Evolutionary conservation across 2,329 filamentous ascomycete species (phyloP), one percentile per base, ranked within the genome.

Genomic region (Aureobasidium pullulans): DNA sequence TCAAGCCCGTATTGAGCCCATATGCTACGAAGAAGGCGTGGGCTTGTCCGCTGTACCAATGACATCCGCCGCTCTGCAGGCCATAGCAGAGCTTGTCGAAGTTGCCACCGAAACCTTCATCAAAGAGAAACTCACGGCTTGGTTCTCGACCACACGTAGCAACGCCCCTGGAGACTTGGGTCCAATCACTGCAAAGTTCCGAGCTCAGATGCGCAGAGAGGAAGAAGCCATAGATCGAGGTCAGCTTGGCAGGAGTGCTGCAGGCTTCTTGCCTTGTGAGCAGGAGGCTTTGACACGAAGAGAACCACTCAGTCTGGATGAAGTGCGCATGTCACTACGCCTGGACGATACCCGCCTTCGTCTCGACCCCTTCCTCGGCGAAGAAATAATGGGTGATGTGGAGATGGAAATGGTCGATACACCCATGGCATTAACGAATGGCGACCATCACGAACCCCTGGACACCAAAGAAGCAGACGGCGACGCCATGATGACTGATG

Each of bases 171-270:
- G 80, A 1, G 77, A 81, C 1, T 70, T 70, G 6, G 74, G 73
- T 59, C 83, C 96, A 61, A 87, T 91, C 70, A 96, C 90, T 2
- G 82, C 86, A 65, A 86, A 84, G 61, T 96, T 93, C 73, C 84
- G 84, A 63, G 81, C 82, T 61, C 88, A 90, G 69, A 79, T 96
- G 10, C 83, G 84, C 58, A 78, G 79, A 48, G 92, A 96, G 71
- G 91, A 96, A 69, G 81, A 87, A 44, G 82, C 84, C 0, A 85
- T 83, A 29, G 81, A 84, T 42, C 80, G 84, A n/a, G 90, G 91
- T 4, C 88, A 92, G 66, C 71, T 95, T 1, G 77, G 82, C 16
- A 81, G 89, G 64, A 89, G 91, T 61, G 86, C 88, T 61, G 86
- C 83, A 49, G 91, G 91, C 1, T 74, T 96, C 31, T 75, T 96